These are phyloP conservation scores for Populus ilicifolia DNA, from an alignment of 345 rosid species.

Conservation along the genomic window DNA sequence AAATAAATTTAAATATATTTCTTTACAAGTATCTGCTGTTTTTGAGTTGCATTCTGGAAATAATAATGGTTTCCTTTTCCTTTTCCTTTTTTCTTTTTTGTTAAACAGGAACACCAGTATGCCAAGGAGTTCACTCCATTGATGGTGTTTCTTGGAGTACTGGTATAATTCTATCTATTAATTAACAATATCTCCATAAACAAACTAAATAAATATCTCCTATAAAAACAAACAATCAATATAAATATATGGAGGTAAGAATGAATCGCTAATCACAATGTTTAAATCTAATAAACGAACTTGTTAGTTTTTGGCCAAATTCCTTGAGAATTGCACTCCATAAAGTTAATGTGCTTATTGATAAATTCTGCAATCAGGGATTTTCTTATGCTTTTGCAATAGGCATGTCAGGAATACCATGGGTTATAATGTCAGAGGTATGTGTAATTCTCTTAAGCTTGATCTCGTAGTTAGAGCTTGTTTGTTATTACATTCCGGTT, in stretches of 20 bases:
- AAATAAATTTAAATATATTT: background rate
- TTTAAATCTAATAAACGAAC: too few species aligned
- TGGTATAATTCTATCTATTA: slow-evolving; percentile 24
- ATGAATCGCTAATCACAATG: too few species aligned
- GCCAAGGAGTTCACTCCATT: slow-evolving; percentile 28
- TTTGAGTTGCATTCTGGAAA: too few species aligned
- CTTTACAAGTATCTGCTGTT: too few species aligned
- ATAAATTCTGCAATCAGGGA: slow-evolving; percentile 22
- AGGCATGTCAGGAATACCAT: slow-evolving; percentile 75
- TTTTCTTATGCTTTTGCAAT: slow-evolving; percentile 45
- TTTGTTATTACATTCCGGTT: rapidly evolving
- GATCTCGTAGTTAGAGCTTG: too few species aligned
- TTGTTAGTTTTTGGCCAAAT: too few species aligned
- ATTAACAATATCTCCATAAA: too few species aligned
- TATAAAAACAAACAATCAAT: too few species aligned
- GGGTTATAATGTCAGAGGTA: slow-evolving; percentile 90
- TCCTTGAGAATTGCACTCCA: too few species aligned
- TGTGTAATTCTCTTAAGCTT: background rate
- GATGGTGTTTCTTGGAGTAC: slow-evolving; percentile 26
- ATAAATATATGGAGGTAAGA: too few species aligned
- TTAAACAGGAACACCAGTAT: slow-evolving; percentile 19
- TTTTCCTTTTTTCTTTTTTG: rapidly evolving
- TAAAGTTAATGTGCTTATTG: background rate
- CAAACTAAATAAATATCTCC: too few species aligned
- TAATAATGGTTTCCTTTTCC: background rate